phyloP scores from a whole-genome alignment of 208 protist species.

The Crithidia expoeki region DNA sequence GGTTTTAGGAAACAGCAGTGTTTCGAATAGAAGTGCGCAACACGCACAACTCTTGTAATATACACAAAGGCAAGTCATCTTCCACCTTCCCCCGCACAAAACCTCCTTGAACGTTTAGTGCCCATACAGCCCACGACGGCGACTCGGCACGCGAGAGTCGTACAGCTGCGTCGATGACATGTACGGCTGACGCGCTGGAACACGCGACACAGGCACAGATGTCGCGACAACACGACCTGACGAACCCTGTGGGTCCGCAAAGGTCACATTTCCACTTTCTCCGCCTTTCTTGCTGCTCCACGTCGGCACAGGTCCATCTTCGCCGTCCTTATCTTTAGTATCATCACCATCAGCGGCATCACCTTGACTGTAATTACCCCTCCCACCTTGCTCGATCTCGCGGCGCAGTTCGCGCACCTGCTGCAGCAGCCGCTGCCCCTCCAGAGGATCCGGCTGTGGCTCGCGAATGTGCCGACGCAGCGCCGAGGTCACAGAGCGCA shows the following conservation, averaged over 20 bases:
- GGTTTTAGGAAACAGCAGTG: no score
- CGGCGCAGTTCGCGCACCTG: conserved; percentile 42
- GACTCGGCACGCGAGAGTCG: conserved; percentile 10
- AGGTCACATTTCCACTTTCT: background rate
- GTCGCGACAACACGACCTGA: background rate
- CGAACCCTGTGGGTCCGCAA: background rate
- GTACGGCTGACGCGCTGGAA: background rate
- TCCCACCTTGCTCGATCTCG: conserved; percentile 8
- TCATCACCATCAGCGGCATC: background rate
- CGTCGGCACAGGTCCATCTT: background rate
- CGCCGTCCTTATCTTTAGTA: background rate
- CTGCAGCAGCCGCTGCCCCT: conserved; percentile 40
- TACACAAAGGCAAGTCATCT: background rate
- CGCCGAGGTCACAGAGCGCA: conserved; percentile 33
- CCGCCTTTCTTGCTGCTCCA: no score
- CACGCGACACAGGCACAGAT: background rate
- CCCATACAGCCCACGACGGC: background rate
- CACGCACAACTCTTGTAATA: no score
- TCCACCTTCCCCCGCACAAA: background rate
- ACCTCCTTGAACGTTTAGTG: background rate
- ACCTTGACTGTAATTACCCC: background rate
- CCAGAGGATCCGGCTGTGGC: conserved; percentile 24
- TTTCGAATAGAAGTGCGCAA: no score
- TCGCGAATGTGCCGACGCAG: conserved; percentile 39
- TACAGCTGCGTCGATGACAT: background rate